Conservation (phyloP, 2,329 filamentous ascomycete genomes). For the Fusarium sacchari region DNA sequence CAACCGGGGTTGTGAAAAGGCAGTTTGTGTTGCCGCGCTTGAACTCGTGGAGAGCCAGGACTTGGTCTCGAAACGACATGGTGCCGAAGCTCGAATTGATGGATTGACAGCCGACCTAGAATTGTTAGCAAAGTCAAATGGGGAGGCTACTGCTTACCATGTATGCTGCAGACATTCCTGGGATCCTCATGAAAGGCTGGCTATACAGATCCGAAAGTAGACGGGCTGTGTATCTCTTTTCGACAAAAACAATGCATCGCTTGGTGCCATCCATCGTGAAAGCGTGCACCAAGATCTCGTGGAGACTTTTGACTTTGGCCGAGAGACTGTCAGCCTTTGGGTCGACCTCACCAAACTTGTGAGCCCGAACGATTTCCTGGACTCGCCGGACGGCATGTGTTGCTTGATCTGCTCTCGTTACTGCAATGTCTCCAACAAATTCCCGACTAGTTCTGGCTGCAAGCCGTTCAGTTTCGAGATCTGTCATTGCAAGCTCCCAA, state of each 20-base stretch:
- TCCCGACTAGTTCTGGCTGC: slow-evolving; percentile 63
- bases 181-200: slow-evolving; percentile 63
- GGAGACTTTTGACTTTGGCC: slow-evolving; percentile 75
- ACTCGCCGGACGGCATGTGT: slow-evolving; percentile 68
- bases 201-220: slow-evolving; percentile 76
- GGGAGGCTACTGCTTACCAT: slow-evolving; percentile 60
- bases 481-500: slow-evolving; percentile 76
- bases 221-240: slow-evolving; percentile 79
- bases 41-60: slow-evolving; percentile 75
- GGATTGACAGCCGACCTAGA: slow-evolving; percentile 45
- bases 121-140: neutral
- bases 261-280: slow-evolving; percentile 67
- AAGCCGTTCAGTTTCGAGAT: slow-evolving; percentile 69
- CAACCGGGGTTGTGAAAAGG: slow-evolving; percentile 73
- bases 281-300: slow-evolving; percentile 67
- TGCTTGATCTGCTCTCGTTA: slow-evolving; percentile 54
- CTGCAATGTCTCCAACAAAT: slow-evolving; percentile 28
- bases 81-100: slow-evolving; percentile 62
- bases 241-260: slow-evolving; percentile 88
- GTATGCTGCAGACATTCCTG: slow-evolving; percentile 67
- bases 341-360: slow-evolving; percentile 55
- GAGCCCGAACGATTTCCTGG: slow-evolving; percentile 62
- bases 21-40: slow-evolving; percentile 69
- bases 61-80: slow-evolving; percentile 78
- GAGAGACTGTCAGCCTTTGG: slow-evolving; percentile 63